A percentile compares a stretch with the other conserved stretches of the same genome.
phyloP scores from a whole-genome alignment of 148 eudicot genomes.

The Drosera capensis region DNA sequence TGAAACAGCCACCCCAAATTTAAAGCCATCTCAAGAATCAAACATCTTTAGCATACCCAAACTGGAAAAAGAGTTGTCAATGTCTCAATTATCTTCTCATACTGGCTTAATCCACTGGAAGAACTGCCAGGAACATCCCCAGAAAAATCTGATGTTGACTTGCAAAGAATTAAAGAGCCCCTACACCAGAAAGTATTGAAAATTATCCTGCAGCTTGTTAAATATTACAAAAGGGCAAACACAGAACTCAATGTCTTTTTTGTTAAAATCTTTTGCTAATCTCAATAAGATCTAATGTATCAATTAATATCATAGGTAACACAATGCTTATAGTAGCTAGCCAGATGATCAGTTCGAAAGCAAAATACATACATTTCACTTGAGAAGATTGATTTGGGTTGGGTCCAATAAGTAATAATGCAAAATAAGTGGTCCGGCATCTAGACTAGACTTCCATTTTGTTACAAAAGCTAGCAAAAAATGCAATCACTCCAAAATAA shows the following conservation, averaged over 20 bases:
- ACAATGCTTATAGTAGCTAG: too few species aligned
- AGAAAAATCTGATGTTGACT: conserved; percentile 60
- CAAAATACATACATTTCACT: too few species aligned
- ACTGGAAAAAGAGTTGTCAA: conserved; percentile 93
- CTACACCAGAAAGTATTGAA: conserved; percentile 17
- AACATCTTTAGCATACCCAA: conserved; percentile 48
- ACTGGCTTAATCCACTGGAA: conserved; percentile 45
- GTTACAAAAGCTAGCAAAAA: too few species aligned
- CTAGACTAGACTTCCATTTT: too few species aligned
- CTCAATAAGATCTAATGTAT: too few species aligned
- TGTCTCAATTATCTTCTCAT: conserved; percentile 79
- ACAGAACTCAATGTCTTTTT: not conserved
- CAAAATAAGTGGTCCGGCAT: too few species aligned
- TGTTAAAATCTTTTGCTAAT: too few species aligned
- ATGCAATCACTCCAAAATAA: too few species aligned
- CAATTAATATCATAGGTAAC: too few species aligned
- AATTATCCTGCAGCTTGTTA: not conserved
- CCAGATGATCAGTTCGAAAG: too few species aligned
- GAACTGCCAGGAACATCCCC: conserved; percentile 62
- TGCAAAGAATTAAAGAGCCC: conserved; percentile 41
- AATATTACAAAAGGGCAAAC: not conserved
- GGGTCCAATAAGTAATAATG: too few species aligned
- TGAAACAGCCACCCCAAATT: conserved; percentile 3
- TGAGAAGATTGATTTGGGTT: too few species aligned
- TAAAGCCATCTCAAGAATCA: not conserved